A percentile compares a stretch with the other conserved stretches of the same genome.
These are phyloP conservation scores for Chamaecrista fasciculata DNA, from an alignment of 306 rosid genomes.

Conservation along the genomic window DNA sequence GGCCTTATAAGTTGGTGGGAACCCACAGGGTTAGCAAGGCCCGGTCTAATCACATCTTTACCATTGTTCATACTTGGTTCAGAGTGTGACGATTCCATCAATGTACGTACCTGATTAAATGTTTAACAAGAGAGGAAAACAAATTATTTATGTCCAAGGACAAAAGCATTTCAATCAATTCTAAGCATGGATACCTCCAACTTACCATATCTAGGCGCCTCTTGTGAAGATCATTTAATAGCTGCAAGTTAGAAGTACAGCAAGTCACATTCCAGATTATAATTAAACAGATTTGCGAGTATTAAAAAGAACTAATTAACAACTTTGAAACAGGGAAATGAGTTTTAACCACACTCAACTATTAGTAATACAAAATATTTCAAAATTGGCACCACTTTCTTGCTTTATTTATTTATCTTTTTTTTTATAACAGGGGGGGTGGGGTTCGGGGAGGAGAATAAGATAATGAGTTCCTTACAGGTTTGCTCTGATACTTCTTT, in stretches of 20 bases:
- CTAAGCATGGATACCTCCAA: slow-evolving; percentile 21
- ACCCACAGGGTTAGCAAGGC: slow-evolving; percentile 58
- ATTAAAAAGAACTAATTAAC: neutral
- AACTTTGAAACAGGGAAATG: neutral
- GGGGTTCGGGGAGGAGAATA: neutral
- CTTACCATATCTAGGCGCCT: slow-evolving; percentile 83
- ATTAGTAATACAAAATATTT: too few species aligned
- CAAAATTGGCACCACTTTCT: neutral
- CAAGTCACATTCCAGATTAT: slow-evolving; percentile 25
- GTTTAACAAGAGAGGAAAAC: slow-evolving; percentile 16
- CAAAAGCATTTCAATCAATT: slow-evolving; percentile 29
- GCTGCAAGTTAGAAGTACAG: slow-evolving; percentile 51
- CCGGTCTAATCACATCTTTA: slow-evolving; percentile 71
- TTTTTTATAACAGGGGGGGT: neutral
- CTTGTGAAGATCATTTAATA: slow-evolving; percentile 65
- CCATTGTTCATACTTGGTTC: slow-evolving; percentile 51
- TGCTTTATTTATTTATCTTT: too few species aligned
- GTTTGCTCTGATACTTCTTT: slow-evolving; percentile 62
- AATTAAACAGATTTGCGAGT: neutral
- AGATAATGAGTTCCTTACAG: slow-evolving; percentile 49
- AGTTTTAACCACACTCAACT: neutral
- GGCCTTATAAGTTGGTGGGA: slow-evolving; percentile 48
- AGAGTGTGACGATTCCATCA: slow-evolving; percentile 63
- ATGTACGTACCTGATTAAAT: slow-evolving; percentile 62
- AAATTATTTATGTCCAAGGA: slow-evolving; percentile 5